These are phyloP conservation scores for Kodamaea derodonti DNA, from an alignment of 1,139 yeast species.

Conservation along the genomic window DNA sequence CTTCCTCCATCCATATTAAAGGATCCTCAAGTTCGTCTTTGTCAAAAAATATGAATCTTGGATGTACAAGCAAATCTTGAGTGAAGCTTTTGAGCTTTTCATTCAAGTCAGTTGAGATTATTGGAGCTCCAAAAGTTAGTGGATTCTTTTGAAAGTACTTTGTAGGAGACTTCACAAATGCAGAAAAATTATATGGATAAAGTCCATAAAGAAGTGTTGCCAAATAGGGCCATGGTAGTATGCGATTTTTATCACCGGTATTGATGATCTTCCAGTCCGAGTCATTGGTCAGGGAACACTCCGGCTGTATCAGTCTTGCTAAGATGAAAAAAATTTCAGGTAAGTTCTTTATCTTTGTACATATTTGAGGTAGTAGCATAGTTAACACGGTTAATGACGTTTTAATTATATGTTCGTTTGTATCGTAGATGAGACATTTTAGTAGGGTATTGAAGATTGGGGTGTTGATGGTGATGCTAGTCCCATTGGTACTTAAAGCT, in stretches of 20 bases:
- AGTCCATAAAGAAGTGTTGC: conserved; percentile 54
- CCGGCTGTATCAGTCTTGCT: conserved; percentile 40
- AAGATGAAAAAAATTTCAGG: conserved; percentile 46
- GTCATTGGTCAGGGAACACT: conserved; percentile 2
- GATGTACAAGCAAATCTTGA: conserved; percentile 41
- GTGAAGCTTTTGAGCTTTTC: conserved; percentile 1
- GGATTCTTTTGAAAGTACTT: conserved; percentile 14
- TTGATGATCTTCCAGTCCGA: neutral
- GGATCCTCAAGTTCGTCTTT: conserved; percentile 42
- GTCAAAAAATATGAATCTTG: conserved; percentile 35
- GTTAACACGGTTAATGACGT: conserved; percentile 42
- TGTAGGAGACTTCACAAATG: conserved; percentile 42
- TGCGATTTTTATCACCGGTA: neutral
- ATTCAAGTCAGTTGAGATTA: neutral
- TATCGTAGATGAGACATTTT: conserved; percentile 42
- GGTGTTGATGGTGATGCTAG: too few species aligned
- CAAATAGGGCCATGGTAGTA: conserved; percentile 14
- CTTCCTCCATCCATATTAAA: conserved; percentile 27
- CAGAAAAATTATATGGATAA: conserved; percentile 51
- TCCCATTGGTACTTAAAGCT: too few species aligned
- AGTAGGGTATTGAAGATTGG: conserved; percentile 38
- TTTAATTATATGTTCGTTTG: conserved; percentile 38
- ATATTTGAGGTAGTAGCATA: conserved; percentile 55
- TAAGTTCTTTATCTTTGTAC: conserved; percentile 31
- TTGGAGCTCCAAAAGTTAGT: neutral